phyloP scores from a whole-genome alignment of 1,284 basidiomycete species.

The Ganoderma boninense region DNA sequence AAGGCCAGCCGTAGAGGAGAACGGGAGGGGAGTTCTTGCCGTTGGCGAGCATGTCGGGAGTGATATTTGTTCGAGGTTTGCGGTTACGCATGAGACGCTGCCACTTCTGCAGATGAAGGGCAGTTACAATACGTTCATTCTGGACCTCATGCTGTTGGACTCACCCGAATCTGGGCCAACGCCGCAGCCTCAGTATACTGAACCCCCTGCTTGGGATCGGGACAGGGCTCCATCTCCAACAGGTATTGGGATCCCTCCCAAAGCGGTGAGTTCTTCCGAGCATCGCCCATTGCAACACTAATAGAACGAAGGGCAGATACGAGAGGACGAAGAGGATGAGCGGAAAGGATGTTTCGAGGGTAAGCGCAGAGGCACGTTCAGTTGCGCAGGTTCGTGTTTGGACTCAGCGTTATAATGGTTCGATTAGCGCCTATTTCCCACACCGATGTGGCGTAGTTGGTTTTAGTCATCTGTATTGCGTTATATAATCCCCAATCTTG shows the following conservation, averaged over 20 bases:
- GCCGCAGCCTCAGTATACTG: background rate
- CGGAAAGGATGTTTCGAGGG: too few relatives aligned
- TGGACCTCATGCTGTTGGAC: background rate
- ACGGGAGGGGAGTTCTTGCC: background rate
- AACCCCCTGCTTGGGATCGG: background rate
- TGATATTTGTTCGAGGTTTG: background rate
- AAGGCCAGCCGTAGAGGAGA: conserved; percentile 8
- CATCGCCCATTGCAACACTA: too few relatives aligned
- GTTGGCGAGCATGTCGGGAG: background rate
- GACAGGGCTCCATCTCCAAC: background rate
- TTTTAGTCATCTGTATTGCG: too few relatives aligned
- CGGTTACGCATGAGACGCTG: background rate
- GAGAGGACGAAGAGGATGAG: too few relatives aligned
- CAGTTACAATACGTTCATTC: background rate
- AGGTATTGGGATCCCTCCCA: background rate
- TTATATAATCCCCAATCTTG: too few relatives aligned
- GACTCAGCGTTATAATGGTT: too few relatives aligned
- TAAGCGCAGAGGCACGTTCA: too few relatives aligned
- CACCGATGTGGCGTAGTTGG: too few relatives aligned
- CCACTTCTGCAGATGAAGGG: conserved; percentile 5
- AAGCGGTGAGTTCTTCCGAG: background rate
- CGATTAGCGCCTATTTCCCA: too few relatives aligned
- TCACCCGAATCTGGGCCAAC: background rate
- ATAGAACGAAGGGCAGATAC: too few relatives aligned
- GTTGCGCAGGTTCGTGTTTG: too few relatives aligned